A percentile compares a stretch with the other conserved stretches of the same genome.
phyloP scores from a whole-genome alignment of 768 basidiomycete species.

The Lentinula edodes region DNA sequence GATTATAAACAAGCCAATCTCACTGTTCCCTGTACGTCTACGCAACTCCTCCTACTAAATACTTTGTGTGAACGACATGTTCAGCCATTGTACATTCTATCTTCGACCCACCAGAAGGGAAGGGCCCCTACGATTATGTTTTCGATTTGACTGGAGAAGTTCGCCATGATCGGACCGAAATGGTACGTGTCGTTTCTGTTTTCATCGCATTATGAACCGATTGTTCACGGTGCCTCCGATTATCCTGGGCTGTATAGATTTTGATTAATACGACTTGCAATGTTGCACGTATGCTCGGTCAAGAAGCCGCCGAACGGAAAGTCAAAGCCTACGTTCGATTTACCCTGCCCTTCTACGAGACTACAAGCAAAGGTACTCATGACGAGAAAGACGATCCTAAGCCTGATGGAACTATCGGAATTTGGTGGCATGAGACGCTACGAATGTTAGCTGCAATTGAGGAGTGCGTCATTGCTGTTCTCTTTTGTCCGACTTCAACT shows the following conservation, averaged over 20 bases:
- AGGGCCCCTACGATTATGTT: conserved; percentile 69
- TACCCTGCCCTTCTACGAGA: conserved; percentile 76
- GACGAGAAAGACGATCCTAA: conserved; percentile 73
- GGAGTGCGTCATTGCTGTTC: conserved; percentile 40
- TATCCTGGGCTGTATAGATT: conserved; percentile 40
- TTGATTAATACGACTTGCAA: conserved; percentile 73
- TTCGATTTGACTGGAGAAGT: conserved; percentile 86
- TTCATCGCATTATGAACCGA: neutral
- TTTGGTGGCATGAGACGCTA: conserved; percentile 87
- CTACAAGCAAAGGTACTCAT: conserved; percentile 55
- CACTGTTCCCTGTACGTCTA: conserved; percentile 57
- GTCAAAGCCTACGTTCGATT: conserved; percentile 77
- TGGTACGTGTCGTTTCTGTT: conserved; percentile 38
- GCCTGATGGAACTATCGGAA: conserved; percentile 63
- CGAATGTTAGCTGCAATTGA: conserved; percentile 69
- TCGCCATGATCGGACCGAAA: conserved; percentile 66
- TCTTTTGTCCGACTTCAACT: conserved; percentile 7
- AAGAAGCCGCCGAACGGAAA: conserved; percentile 74
- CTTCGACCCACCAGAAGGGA: conserved; percentile 69
- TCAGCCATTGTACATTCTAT: conserved; percentile 61
- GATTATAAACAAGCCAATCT: conserved; percentile 83
- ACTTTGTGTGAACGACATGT: conserved; percentile 12
- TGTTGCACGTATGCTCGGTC: conserved; percentile 60
- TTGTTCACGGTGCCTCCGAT: conserved; percentile 6
- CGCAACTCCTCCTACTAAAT: neutral